These are phyloP conservation scores for Nannochloris sp. DNA, from an alignment of 139 green algal species.

Conservation along the genomic window DNA sequence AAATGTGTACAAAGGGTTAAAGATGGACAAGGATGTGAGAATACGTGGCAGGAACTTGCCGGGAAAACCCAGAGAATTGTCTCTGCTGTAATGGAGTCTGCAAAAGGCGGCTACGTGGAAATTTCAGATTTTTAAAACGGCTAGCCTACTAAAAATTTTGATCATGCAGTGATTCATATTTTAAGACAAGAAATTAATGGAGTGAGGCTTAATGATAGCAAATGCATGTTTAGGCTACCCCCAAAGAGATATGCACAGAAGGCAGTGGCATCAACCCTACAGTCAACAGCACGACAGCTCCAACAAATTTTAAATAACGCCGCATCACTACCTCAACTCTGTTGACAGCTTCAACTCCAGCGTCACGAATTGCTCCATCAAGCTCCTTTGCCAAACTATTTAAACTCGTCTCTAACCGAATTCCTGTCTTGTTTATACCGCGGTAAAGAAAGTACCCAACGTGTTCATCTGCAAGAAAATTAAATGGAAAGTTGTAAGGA, in stretches of 20 bases:
- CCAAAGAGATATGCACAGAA: conserved; percentile 1
- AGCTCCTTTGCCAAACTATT: conserved; percentile 2
- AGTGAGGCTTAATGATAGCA: no score
- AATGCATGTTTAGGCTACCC: neutral
- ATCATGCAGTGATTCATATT: no score
- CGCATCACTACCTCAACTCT: conserved; percentile 1
- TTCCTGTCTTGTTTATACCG: conserved; percentile 4
- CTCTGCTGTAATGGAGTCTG: conserved; percentile 18
- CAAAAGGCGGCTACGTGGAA: neutral
- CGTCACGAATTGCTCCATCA: neutral
- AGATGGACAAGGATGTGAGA: conserved; percentile 3
- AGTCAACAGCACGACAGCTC: neutral
- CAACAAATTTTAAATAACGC: conserved; percentile 12
- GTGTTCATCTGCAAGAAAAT: neutral
- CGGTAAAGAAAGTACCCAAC: conserved; percentile 6
- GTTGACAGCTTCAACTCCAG: neutral
- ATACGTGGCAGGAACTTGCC: conserved; percentile 10
- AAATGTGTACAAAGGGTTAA: neutral
- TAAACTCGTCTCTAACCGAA: neutral
- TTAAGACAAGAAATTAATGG: no score
- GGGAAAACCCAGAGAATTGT: conserved; percentile 25
- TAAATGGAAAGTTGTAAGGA: no score
- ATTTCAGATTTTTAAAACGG: no score
- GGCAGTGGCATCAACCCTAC: conserved; percentile 9
- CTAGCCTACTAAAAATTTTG: no score